These are phyloP conservation scores for Vinca minor DNA, from an alignment of 257 asterid genomes.

Conservation along the genomic window DNA sequence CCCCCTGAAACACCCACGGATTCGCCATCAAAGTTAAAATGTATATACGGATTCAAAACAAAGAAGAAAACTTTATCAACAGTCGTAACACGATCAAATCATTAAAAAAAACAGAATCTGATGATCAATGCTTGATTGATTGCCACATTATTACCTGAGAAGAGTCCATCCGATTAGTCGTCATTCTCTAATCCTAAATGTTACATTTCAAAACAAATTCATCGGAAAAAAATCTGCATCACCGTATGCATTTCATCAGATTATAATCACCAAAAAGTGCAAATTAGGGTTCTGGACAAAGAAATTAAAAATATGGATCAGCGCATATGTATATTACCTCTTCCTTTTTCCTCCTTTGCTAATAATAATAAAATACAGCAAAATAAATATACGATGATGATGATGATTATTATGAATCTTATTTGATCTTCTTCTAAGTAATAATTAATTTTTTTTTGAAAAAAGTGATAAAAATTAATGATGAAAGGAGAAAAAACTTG, in stretches of 20 bases:
- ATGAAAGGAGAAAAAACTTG: neutral
- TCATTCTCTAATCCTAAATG: conserved; percentile 33
- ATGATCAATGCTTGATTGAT: conserved; percentile 5
- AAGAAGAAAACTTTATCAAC: neutral
- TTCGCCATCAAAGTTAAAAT: neutral
- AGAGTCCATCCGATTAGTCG: conserved; percentile 44
- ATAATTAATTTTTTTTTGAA: no score
- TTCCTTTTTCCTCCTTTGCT: neutral
- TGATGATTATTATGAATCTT: no score
- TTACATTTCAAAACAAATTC: conserved; percentile 25
- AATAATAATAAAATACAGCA: no score
- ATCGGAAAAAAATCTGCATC: conserved; percentile 41
- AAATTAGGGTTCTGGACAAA: conserved; percentile 5
- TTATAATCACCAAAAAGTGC: conserved; percentile 6
- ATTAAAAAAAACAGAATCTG: no score
- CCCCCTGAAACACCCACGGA: conserved; percentile 57
- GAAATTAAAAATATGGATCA: conserved; percentile 20
- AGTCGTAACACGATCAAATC: conserved; percentile 3
- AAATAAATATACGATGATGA: no score
- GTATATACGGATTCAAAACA: neutral
- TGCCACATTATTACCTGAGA: conserved; percentile 32
- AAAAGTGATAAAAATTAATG: neutral
- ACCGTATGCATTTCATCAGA: no score
- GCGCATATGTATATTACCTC: conserved; percentile 18
- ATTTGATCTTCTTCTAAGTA: neutral